Conservation (phyloP, 1,284 basidiomycete genomes). For the Malassezia sympodialis region DNA sequence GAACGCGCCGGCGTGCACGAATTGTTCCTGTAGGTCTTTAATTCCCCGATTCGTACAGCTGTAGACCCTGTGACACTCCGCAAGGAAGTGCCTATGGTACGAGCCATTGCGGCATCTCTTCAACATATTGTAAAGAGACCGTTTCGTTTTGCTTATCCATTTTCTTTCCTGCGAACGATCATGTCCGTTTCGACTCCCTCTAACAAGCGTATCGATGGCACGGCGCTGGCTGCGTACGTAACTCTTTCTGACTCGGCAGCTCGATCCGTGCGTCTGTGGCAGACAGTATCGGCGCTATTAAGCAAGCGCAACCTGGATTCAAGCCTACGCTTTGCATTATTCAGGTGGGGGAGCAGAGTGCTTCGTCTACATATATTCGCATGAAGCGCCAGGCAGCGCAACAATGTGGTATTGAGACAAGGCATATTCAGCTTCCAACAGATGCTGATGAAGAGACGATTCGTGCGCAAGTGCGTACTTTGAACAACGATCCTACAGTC, state of each 20-base stretch:
- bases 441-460: slow-evolving; percentile 67
- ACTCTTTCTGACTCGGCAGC: neutral
- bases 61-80: neutral
- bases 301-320: slow-evolving; percentile 64
- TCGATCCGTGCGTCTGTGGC: slow-evolving; percentile 32
- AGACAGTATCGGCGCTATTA: slow-evolving; percentile 27
- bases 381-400: slow-evolving; percentile 96
- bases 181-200: neutral
- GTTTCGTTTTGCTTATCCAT: neutral
- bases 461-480: slow-evolving; percentile 64
- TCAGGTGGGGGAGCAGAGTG: slow-evolving; percentile 81
- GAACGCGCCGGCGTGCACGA: neutral
- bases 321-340: slow-evolving; percentile 81
- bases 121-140: neutral
- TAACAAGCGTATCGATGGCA: slow-evolving; percentile 61
- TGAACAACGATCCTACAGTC: slow-evolving; percentile 73
- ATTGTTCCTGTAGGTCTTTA: neutral
- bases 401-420: slow-evolving; percentile 82
- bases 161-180: neutral
- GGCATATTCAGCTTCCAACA: slow-evolving; percentile 63
- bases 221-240: slow-evolving; percentile 69
- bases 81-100: neutral
- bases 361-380: slow-evolving; percentile 84
- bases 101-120: neutral
- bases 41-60: neutral